Conservation (phyloP, 176 grass and related monocot species). For the Pontederia paniculata region DNA sequence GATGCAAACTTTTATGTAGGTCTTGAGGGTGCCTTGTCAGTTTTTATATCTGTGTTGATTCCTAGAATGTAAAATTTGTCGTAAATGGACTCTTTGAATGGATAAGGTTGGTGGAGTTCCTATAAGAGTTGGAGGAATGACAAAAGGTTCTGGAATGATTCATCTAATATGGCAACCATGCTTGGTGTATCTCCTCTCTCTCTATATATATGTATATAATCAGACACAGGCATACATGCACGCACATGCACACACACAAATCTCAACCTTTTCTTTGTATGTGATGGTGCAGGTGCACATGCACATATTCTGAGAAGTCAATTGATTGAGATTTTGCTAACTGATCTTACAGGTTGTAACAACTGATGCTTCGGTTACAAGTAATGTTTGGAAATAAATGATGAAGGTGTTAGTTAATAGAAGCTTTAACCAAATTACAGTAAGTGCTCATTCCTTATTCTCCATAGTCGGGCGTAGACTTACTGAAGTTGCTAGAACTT, state of each 20-base stretch:
- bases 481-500: no score
- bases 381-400: constrained; percentile 82
- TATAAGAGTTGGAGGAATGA: constrained; percentile 89
- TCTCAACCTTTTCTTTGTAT: background rate
- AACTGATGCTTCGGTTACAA: constrained; percentile 73
- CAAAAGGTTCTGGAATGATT: constrained; percentile 99
- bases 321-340: constrained; percentile 6
- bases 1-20: no score
- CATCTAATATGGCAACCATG: constrained; percentile 99
- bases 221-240: no score
- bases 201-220: no score
- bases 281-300: constrained; percentile 1
- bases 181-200: constrained; percentile 74
- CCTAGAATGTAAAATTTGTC: background rate
- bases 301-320: background rate
- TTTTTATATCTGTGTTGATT: background rate
- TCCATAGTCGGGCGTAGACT: background rate
- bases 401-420: constrained; percentile 55
- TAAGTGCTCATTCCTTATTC: constrained; percentile 26
- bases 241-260: no score
- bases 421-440: constrained; percentile 99
- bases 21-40: background rate
- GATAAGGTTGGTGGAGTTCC: constrained; percentile 77
- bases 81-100: constrained; percentile 15
- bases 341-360: constrained; percentile 71